phyloP scores from a whole-genome alignment of 2,329 filamentous ascomycete species.

The Pestalotiopsis sp. region DNA sequence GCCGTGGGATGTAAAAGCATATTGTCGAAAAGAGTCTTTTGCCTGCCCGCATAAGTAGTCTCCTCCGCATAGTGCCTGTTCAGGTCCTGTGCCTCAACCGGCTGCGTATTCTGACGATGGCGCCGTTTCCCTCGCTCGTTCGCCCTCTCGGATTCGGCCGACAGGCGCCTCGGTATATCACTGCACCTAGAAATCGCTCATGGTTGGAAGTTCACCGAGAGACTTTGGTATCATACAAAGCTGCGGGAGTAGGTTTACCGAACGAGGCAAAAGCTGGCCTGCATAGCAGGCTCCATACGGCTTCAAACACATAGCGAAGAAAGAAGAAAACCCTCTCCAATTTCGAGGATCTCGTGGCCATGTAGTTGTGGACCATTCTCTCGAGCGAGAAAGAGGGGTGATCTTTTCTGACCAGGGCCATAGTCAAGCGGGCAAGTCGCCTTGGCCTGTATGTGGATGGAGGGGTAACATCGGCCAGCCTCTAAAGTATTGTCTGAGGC shows the following conservation, averaged over 20 bases:
- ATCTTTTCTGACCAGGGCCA: neutral
- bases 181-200: neutral
- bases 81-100: neutral
- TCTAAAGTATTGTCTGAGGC: neutral
- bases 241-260: neutral
- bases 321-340: slow-evolving; percentile 2
- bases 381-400: slow-evolving; percentile 1
- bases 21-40: neutral
- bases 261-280: neutral
- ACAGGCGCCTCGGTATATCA: neutral
- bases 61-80: neutral
- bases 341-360: slow-evolving; percentile 8
- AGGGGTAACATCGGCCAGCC: slow-evolving; percentile 12
- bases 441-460: neutral
- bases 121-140: neutral
- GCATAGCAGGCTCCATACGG: neutral
- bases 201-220: neutral
- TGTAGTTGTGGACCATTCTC: slow-evolving; percentile 2
- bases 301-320: neutral
- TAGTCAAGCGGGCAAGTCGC: neutral
- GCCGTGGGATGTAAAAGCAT: slow-evolving; percentile 8
- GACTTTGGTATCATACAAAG: neutral
- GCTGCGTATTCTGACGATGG: neutral
- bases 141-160: neutral
- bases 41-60: slow-evolving; percentile 13